A percentile compares a stretch with the other conserved stretches of the same genome.
Evolutionary conservation across 441 rosid species (phyloP).

Genomic region (Manihot esculenta): DNA sequence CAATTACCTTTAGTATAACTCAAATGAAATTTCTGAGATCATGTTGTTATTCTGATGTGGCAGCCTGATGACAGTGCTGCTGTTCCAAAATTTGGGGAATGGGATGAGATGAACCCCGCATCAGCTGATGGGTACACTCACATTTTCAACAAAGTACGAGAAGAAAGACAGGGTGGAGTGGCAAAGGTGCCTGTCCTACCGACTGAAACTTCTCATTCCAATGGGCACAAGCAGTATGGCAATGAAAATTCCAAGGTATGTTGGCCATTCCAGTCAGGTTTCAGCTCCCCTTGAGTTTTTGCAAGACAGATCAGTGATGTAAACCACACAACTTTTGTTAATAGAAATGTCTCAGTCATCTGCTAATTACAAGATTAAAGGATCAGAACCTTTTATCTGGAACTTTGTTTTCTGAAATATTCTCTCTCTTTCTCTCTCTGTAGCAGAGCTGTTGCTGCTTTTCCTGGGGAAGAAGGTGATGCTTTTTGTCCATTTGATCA

Average conservation of each 20-base stretch:
- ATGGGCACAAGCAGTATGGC: slow-evolving; percentile 19
- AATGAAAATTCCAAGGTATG: slow-evolving; percentile 34
- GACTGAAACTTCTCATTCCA: slow-evolving; percentile 35
- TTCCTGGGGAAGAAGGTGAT: slow-evolving; percentile 55
- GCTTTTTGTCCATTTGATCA: neutral
- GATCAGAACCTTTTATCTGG: neutral
- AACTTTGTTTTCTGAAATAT: too few relatives aligned
- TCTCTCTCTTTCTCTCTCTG: too few relatives aligned
- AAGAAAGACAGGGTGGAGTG: slow-evolving; percentile 52
- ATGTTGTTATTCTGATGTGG: slow-evolving; percentile 12
- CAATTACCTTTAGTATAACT: neutral
- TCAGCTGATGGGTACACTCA: slow-evolving; percentile 83
- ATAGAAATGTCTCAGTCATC: neutral
- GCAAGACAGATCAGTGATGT: too few relatives aligned
- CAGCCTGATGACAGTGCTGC: slow-evolving; percentile 68
- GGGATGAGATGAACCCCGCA: slow-evolving; percentile 88
- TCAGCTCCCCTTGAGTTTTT: neutral
- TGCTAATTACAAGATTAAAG: neutral
- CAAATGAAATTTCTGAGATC: neutral
- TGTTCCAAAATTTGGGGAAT: slow-evolving; percentile 85
- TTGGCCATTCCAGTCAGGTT: neutral
- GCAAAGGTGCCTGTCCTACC: slow-evolving; percentile 36
- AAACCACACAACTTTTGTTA: neutral
- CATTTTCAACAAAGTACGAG: slow-evolving; percentile 73
- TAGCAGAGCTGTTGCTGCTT: slow-evolving; percentile 58